A percentile compares a stretch with the other conserved stretches of the same genome.
Evolutionary conservation across 352 stramenopile genomes (phyloP).

Genomic region (Globisporangium okanoganense): DNA sequence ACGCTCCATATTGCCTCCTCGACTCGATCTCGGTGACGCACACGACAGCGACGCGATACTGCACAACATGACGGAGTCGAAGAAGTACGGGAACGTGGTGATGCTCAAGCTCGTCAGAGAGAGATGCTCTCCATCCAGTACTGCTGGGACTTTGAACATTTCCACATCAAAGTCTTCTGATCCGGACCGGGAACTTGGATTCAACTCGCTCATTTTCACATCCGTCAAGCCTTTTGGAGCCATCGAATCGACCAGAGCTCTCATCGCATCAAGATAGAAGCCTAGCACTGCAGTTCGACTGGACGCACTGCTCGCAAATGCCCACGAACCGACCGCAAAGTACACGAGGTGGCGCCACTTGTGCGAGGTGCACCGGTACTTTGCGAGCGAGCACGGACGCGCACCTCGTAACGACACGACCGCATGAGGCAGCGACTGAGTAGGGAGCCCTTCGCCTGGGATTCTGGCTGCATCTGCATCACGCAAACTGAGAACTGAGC

Average conservation of each 20-base stretch:
- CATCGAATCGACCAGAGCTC: conserved; percentile 27
- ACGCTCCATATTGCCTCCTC: neutral
- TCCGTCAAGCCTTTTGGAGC: neutral
- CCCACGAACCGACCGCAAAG: conserved; percentile 57
- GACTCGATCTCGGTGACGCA: conserved; percentile 25
- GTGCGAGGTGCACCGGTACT: conserved; percentile 35
- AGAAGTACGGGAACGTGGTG: conserved; percentile 52
- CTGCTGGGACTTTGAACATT: conserved; percentile 18
- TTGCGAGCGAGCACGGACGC: conserved; percentile 32
- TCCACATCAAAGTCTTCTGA: conserved; percentile 25
- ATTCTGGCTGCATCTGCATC: neutral
- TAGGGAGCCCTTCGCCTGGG: conserved; percentile 23
- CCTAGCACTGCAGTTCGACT: conserved; percentile 27
- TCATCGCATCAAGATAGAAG: conserved; percentile 52
- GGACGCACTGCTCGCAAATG: conserved; percentile 26
- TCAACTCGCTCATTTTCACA: conserved; percentile 7
- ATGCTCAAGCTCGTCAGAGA: conserved; percentile 64
- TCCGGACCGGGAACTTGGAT: conserved; percentile 20
- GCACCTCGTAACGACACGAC: conserved; percentile 32
- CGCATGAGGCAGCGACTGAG: conserved; percentile 25
- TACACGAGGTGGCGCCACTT: conserved; percentile 53
- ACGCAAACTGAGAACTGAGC: neutral
- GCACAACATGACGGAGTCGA: conserved; percentile 55
- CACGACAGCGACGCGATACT: conserved; percentile 43
- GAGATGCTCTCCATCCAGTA: conserved; percentile 49